Conservation (phyloP, 495 filamentous ascomycete species). For the Xanthoparmelia taractica region DNA sequence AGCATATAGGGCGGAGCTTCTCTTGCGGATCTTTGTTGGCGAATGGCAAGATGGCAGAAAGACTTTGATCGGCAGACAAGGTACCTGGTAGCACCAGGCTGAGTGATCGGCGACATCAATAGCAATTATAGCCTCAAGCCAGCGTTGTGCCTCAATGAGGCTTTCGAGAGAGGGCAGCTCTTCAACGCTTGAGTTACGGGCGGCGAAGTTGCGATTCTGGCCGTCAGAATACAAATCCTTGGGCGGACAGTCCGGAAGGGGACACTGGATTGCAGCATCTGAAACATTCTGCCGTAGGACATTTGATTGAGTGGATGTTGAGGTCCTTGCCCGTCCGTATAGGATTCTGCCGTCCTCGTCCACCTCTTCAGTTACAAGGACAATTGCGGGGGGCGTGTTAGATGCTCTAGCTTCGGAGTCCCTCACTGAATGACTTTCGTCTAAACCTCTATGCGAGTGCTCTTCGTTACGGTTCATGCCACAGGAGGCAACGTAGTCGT, state of each 20-base stretch:
- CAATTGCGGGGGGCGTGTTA: neutral
- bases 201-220: neutral
- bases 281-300: neutral
- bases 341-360: neutral
- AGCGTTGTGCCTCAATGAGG: conserved; percentile 4
- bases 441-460: neutral
- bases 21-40: neutral
- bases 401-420: neutral
- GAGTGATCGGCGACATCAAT: neutral
- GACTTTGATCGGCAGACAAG: neutral
- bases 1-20: neutral
- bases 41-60: neutral
- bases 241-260: neutral
- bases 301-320: neutral
- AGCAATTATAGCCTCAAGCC: neutral
- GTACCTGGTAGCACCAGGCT: neutral
- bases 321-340: neutral
- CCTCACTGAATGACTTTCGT: neutral
- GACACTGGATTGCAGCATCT: neutral
- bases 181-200: neutral
- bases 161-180: neutral
- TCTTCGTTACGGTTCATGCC: neutral
- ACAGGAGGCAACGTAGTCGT: neutral
- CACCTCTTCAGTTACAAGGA: neutral
- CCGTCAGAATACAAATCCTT: neutral